Percentiles rank a stretch among this genome's conserved stretches.
Conservation (phyloP, 192 early-diverging fungal genomes). For the Diversispora epigaea region DNA sequence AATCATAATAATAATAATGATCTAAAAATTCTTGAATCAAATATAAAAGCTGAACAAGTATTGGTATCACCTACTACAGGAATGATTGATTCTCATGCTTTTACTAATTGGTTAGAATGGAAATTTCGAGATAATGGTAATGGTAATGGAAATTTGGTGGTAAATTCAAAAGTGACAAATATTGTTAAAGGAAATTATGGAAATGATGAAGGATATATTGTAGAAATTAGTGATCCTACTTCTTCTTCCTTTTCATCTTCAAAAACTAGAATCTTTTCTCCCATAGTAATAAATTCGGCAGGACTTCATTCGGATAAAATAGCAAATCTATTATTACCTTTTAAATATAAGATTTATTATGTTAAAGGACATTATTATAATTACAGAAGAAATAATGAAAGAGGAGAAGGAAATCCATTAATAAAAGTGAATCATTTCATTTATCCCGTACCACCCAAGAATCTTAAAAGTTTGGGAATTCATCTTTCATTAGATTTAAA, state of each 20-base stretch:
- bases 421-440: constrained; percentile 60
- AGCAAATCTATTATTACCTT: constrained; percentile 38
- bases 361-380: constrained; percentile 82
- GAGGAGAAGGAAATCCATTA: background rate
- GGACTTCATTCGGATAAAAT: constrained; percentile 73
- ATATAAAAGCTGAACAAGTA: constrained; percentile 54
- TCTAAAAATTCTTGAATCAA: constrained; percentile 55
- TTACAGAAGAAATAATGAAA: constrained; percentile 40
- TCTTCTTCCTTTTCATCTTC: constrained; percentile 31
- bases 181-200: constrained; percentile 33
- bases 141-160: constrained; percentile 50
- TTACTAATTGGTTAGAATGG: constrained; percentile 63
- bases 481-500: constrained; percentile 80
- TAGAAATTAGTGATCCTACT: constrained; percentile 50
- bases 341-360: constrained; percentile 62
- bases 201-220: constrained; percentile 43
- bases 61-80: constrained; percentile 74
- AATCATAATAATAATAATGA: background rate
- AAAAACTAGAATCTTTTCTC: constrained; percentile 47
- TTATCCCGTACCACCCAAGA: constrained; percentile 77
- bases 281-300: constrained; percentile 72
- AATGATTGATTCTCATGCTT: constrained; percentile 75
- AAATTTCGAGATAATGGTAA: constrained; percentile 47
- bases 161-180: constrained; percentile 48
- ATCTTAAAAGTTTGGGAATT: constrained; percentile 69